Evolutionary conservation across 208 protist genomes (phyloP), one percentile per base, ranked within the genome.

Genomic region (Leishmania turanica): DNA sequence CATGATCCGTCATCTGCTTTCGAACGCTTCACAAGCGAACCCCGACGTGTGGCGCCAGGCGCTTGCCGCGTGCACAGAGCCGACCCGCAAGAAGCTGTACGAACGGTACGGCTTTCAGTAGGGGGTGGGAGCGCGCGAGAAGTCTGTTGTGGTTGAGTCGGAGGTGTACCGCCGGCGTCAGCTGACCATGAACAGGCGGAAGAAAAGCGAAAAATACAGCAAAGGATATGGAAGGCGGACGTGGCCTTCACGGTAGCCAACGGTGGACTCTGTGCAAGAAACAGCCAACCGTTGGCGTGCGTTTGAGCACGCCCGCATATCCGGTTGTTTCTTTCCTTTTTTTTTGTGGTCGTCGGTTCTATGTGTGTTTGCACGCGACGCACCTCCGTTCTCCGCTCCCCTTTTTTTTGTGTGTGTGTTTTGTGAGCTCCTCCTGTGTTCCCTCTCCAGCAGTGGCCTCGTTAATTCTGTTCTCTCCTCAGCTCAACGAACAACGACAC

Each of bases 71-170:
- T 91, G 89, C 83, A 90, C 83, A 72, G 87, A 87, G 54, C 85
- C 87, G 66, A 85, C 86, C 19, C 84, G 88, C 40, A 89, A 81
- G 53, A 88, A 87, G 70, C 86, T 97, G 51, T 97, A 95, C 75
- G 87, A 97, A 71, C 77, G 87, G 1, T 97, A 94, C 72, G 93
- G 90, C 0, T 81, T 97, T 42, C 83, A 89, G 40, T 96, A 80
- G 91, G 17, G 4, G 17, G 4, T 62, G n/a, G 47, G 47, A 19
- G 17, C 13, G 17, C 21, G 31, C 17, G 71, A 60, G 17, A 40
- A 31, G 42, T 75, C 17, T 31, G 51, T 60, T 31, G 42, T 60
- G 47, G 13, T 31, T 54, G n/a, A 15, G 47, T 19, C 21, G 19
- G 68, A 72, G 42, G 19, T 34, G 15, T 51, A 5, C 42, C 24